Evolutionary conservation across 768 basidiomycete species (phyloP).

Genomic region (Mycena albidolilacea): DNA sequence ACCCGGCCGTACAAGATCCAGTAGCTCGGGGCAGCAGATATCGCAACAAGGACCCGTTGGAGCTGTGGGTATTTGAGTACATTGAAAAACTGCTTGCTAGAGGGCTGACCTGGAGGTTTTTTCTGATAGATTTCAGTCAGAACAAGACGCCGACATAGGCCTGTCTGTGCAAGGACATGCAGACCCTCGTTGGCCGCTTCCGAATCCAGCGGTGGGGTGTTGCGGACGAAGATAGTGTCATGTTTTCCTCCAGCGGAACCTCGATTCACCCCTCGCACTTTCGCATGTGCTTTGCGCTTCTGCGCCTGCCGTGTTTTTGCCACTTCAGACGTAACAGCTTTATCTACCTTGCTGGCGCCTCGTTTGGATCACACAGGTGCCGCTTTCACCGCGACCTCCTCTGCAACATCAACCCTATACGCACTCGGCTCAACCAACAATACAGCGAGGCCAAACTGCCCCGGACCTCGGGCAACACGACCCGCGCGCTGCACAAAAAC

Average conservation of each 20-base stretch:
- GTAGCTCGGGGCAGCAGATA: conserved; percentile 16
- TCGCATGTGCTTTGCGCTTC: not conserved
- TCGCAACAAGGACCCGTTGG: conserved; percentile 24
- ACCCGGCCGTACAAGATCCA: conserved; percentile 16
- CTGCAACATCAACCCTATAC: not conserved
- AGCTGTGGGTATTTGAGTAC: not conserved
- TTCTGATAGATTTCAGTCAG: conserved; percentile 4
- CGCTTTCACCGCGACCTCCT: not conserved
- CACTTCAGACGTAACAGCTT: not conserved
- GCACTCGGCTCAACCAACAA: conserved; percentile 1
- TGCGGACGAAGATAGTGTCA: not conserved
- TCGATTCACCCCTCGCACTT: not conserved
- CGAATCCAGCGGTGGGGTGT: conserved; percentile 3
- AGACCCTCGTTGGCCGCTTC: conserved; percentile 6
- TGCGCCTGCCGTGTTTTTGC: not conserved
- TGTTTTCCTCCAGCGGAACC: conserved; percentile 3
- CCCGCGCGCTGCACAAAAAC: conserved; percentile 1
- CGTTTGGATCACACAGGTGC: not conserved
- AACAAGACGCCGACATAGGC: not conserved
- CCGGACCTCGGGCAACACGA: not conserved
- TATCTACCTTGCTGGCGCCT: not conserved
- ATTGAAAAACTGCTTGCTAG: not conserved
- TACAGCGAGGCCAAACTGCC: not conserved
- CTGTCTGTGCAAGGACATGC: not conserved
- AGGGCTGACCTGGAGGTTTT: not conserved